phyloP scores from a whole-genome alignment of 768 basidiomycete genomes.

The Tricholoma furcatifolium region DNA sequence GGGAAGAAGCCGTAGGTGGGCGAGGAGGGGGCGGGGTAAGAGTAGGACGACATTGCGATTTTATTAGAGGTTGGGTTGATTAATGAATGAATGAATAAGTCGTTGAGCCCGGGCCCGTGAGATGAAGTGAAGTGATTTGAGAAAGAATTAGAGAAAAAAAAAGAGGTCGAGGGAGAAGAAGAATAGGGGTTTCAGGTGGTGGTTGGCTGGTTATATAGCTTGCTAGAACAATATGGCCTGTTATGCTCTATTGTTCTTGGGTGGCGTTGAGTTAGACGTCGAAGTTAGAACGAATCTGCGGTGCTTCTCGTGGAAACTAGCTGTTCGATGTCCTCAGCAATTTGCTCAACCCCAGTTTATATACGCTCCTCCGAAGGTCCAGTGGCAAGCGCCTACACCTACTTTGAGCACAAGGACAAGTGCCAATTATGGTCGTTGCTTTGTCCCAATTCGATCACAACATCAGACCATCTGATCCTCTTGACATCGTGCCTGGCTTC shows the following conservation, averaged over 20 bases:
- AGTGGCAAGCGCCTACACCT: conserved; percentile 2
- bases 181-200: conserved; percentile 1
- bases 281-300: conserved; percentile 1
- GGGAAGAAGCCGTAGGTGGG: conserved; percentile 65
- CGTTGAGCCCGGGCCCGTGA: neutral
- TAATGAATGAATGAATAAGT: conserved; percentile 1
- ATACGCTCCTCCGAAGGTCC: conserved; percentile 18
- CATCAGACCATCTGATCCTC: conserved; percentile 1
- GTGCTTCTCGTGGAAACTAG: conserved; percentile 1
- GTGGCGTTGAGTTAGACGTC: conserved; percentile 5
- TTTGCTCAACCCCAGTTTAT: conserved; percentile 23
- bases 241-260: conserved; percentile 15
- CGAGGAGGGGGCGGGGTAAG: conserved; percentile 46
- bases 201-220: conserved; percentile 17
- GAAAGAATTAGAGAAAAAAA: conserved; percentile 1
- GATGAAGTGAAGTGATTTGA: conserved; percentile 6
- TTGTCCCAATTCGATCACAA: conserved; percentile 25
- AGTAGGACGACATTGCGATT: conserved; percentile 46
- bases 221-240: conserved; percentile 12
- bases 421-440: conserved; percentile 27
- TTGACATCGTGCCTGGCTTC: conserved; percentile 1
- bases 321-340: conserved; percentile 8
- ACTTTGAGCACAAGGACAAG: conserved; percentile 28
- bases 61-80: conserved; percentile 7
- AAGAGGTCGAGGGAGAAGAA: conserved; percentile 7